Base-by-base conservation (phyloP, 192 early-diverging fungal species). In the Thoreauomyces humboldtii region DNA sequence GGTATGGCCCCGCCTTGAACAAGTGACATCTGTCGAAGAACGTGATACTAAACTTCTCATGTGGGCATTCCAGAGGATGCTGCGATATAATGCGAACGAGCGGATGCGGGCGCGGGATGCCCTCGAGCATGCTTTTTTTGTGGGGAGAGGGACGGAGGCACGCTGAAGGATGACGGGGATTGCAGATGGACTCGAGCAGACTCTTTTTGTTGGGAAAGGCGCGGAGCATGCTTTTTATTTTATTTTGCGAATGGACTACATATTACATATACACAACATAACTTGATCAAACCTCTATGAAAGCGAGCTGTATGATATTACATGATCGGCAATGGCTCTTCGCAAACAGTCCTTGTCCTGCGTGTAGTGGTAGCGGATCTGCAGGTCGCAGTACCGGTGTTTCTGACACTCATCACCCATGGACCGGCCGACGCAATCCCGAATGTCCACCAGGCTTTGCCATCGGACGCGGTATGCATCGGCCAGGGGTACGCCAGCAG, bases 291-390 rank as follows among this genome's bases (percentile, higher is more conserved):
- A n/a, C n/a, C n/a, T n/a, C n/a, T n/a, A n/a, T n/a, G n/a, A n/a
- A n/a, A n/a, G n/a, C n/a, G n/a, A n/a, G n/a, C n/a, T n/a, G n/a
- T n/a, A n/a, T n/a, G n/a, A n/a, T n/a, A n/a, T n/a, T n/a, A n/a
- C n/a, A n/a, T n/a, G n/a, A n/a, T n/a, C 38, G 11, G 38, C 38
- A 12, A 9, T 9, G 38, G 11, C 38, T 41, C 38, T 41, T 9
- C 38, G 38, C 38, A 41, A 41, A n/a, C 38, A n/a, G n/a, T 12
- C 11, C 38, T 41, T 41, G 9, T 41, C 38, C 38, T 74, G 70
- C 11, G 68, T 52, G 53, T 77, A 77, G 55, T 77, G 75, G 62
- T 77, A 77, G 27, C 24, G 37, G 1, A 77, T 17, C 53, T 73
- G 71, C 15, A 50, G 31, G 0, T 54, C 41, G 22, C 7, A 14